These are phyloP conservation scores for Chlorella vulgaris DNA, from an alignment of 139 green algal genomes.

Conservation along the genomic window DNA sequence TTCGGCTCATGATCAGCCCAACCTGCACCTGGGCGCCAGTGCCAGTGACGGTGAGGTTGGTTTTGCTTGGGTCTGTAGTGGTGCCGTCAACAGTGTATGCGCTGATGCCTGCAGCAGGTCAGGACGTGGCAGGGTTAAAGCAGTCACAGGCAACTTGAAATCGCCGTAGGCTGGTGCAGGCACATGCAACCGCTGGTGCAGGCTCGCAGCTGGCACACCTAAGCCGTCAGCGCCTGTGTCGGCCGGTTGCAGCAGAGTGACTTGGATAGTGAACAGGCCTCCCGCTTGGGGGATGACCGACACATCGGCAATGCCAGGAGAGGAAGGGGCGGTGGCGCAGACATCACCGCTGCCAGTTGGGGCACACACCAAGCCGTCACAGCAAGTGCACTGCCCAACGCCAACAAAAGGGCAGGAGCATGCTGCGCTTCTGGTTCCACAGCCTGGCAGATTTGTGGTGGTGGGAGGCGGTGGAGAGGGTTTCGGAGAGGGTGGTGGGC, in stretches of 20 bases:
- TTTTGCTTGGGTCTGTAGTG: not conserved
- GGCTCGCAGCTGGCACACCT: not conserved
- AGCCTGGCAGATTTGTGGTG: too few relatives aligned
- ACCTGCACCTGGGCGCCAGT: too few relatives aligned
- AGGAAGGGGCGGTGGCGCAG: not conserved
- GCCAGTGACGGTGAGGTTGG: not conserved
- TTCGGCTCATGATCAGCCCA: too few relatives aligned
- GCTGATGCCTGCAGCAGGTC: not conserved
- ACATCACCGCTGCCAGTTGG: not conserved
- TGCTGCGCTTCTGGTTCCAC: too few relatives aligned
- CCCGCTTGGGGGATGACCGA: not conserved
- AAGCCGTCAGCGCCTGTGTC: not conserved
- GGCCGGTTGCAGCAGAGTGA: not conserved
- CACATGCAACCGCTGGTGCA: not conserved
- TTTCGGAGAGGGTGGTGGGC: too few relatives aligned
- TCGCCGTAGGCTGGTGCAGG: not conserved
- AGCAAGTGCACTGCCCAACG: not conserved
- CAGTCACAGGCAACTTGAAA: not conserved
- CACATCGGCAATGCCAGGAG: not conserved
- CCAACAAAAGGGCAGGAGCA: not conserved
- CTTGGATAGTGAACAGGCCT: not conserved
- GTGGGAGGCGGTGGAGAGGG: too few relatives aligned
- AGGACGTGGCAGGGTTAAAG: not conserved
- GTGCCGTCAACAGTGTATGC: not conserved
- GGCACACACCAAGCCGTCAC: not conserved